Base-by-base conservation (phyloP, 495 filamentous ascomycete genomes). In the Penicillium cinerascens region DNA sequence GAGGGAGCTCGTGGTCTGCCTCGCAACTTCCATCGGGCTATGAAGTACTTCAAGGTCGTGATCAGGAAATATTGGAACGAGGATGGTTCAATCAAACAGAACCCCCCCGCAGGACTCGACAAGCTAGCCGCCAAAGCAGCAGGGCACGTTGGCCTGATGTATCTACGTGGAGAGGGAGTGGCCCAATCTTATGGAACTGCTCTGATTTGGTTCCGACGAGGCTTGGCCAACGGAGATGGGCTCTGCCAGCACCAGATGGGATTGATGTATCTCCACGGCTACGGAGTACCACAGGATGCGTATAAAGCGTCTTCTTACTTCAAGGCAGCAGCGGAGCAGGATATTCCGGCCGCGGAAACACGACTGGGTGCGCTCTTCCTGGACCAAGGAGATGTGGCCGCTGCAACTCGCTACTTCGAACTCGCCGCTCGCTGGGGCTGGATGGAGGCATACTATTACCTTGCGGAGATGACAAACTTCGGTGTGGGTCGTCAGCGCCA, bases 371-470 rank as follows among this genome's bases (percentile, higher is more conserved):
- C 82, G 11, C 77, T 99, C 17, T 92, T 96, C 63, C 77, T 97
- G 13, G 95, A 97, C 55, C 93, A 97, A 67, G 90, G 91, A 15
- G 84, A 90, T 51, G 66, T 88, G 9, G 73, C 80, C 3, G 84
- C 83, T 5, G 93, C 93, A 4, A 88, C 81, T 38, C 79, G 82
- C 27, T 96, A 96, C 63, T 97, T 99, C 54, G 92, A 97, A 55
- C 76, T 93, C n/a, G 93, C 95, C 17, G 88, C 87, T 44, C 81
- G 91, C 29, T 89, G 91, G 71, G 85, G 85, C 13, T 89, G 88
- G 67, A 89, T 97, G 55, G 93, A 97, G 68, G 87, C 93, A 1
- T 92, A 88, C 58, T 99, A 97, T 71, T 95, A 95, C 64, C 85
- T 99, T 3, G 93, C 90, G 0, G 93, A 97, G 68, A 81, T 97